These are phyloP conservation scores for Sarocladiaceae sp. DNA, from an alignment of 2,329 filamentous ascomycete genomes.

Conservation along the genomic window DNA sequence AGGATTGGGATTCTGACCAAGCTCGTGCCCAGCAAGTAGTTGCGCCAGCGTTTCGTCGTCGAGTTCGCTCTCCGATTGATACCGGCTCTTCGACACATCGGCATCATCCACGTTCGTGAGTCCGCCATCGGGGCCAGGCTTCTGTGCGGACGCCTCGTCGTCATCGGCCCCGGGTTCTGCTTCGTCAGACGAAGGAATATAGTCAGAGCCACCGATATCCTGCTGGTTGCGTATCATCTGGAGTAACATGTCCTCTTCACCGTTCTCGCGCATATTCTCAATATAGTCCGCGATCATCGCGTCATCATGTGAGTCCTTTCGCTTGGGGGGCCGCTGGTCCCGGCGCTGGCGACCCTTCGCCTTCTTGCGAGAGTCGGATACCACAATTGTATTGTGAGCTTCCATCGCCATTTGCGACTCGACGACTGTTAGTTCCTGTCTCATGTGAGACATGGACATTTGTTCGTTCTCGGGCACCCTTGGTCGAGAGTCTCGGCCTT, in stretches of 20 bases:
- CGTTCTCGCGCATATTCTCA: slow-evolving; percentile 52
- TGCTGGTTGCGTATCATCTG: slow-evolving; percentile 43
- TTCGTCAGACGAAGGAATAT: slow-evolving; percentile 12
- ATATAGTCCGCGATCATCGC: slow-evolving; percentile 64
- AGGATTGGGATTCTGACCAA: slow-evolving; percentile 1
- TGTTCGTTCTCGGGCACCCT: background rate
- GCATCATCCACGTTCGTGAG: background rate
- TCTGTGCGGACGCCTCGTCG: background rate
- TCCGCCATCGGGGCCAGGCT: background rate
- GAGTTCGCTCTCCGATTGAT: slow-evolving; percentile 16
- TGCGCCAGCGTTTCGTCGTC: slow-evolving; percentile 21
- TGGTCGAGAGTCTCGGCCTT: slow-evolving; percentile 39
- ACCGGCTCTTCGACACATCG: slow-evolving; percentile 5
- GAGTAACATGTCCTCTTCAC: slow-evolving; percentile 53
- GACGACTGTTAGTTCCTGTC: slow-evolving; percentile 25
- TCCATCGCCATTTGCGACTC: slow-evolving; percentile 15
- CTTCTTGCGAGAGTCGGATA: slow-evolving; percentile 7
- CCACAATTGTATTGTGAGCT: background rate
- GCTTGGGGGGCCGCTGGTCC: slow-evolving; percentile 14
- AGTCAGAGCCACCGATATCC: slow-evolving; percentile 19
- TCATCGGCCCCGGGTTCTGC: background rate
- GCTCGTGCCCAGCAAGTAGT: slow-evolving; percentile 14
- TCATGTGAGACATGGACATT: slow-evolving; percentile 22
- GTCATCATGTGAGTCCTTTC: slow-evolving; percentile 37
- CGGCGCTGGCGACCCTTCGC: slow-evolving; percentile 15